Percentiles rank a stretch among this genome's conserved stretches.
Conservation (phyloP, 2,329 filamentous ascomycete genomes). For the Colletotrichum sp. region DNA sequence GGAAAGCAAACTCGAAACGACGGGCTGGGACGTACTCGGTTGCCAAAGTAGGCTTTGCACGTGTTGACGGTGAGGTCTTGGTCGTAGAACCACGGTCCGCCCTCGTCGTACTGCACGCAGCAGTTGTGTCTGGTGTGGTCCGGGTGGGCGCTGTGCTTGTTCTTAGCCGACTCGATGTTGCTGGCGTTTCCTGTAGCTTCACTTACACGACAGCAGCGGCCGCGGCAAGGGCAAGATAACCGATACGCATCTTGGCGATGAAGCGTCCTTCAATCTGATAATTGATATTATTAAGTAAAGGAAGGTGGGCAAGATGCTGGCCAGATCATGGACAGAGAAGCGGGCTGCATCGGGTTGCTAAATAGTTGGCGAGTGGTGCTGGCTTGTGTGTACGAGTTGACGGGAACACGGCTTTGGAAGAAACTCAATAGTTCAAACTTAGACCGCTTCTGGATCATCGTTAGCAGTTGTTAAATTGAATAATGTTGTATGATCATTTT, state of each 20-base stretch:
- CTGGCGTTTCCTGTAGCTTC: too few relatives aligned
- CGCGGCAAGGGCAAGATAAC: not conserved
- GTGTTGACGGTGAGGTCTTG: not conserved
- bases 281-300: not conserved
- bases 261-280: not conserved
- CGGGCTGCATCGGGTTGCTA: rapidly evolving
- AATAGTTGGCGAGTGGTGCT: not conserved
- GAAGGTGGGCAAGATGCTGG: rapidly evolving
- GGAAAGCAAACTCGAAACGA: too few relatives aligned
- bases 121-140: not conserved
- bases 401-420: not conserved
- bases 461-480: not conserved
- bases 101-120: not conserved
- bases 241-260: not conserved
- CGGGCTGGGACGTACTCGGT: not conserved
- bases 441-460: not conserved
- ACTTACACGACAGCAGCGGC: not conserved
- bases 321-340: rapidly evolving
- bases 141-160: not conserved
- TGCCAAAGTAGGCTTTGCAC: not conserved
- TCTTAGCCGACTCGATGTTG: rapidly evolving
- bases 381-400: not conserved
- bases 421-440: not conserved
- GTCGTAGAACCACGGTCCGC: not conserved
- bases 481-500: not conserved